Base-by-base conservation (phyloP, 148 eudicot genomes). In the Cornus kousa region DNA sequence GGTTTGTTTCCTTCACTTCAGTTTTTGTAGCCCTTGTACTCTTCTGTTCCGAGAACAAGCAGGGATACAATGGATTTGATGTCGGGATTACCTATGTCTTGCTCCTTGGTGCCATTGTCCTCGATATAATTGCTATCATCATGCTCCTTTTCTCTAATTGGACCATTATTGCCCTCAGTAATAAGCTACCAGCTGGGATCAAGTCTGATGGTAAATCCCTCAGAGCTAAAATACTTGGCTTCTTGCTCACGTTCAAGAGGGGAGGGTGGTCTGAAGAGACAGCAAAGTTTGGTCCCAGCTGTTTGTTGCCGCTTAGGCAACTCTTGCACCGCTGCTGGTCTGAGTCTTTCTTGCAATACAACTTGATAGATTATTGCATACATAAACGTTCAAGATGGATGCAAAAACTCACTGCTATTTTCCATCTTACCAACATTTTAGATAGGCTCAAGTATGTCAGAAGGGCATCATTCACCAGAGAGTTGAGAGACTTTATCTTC, bases 71-170 rank as follows among this genome's bases (percentile, higher is more conserved):
- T 0, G 28, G 28, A 28, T 28, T 28, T 28, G 28, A 28, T 28
- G 28, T 28, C 28, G 28, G 28, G 28, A 28, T 28, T 28, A 28
- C 28, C 28, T 28, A 28, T 28, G 28, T 28, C 28, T 28, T 28
- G 28, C 28, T 28, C 28, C 28, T 68, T 19, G 85, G 85, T 53
- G 90, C 88, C 48, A 80, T 87, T 23, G 67, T 78, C 32, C 74
- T 87, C 12, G 90, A 83, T 43, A 33, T 74, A 11, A 79, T 74
- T 68, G 80, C 90, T 2, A 28, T 85, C 28, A 3, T 83, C 55
- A 76, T 85, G 83, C 75, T 87, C 40, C 0, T 83, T 35, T 79
- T 40, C 28, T 87, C 90, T 1, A 84, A 83, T 22, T 83, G 86
- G 88, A 69, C 69, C 35, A 74, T 76, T 37, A 78, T 82, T 78